Base-by-base conservation (phyloP, 2,329 filamentous ascomycete genomes). In the Truncatella angustata region DNA sequence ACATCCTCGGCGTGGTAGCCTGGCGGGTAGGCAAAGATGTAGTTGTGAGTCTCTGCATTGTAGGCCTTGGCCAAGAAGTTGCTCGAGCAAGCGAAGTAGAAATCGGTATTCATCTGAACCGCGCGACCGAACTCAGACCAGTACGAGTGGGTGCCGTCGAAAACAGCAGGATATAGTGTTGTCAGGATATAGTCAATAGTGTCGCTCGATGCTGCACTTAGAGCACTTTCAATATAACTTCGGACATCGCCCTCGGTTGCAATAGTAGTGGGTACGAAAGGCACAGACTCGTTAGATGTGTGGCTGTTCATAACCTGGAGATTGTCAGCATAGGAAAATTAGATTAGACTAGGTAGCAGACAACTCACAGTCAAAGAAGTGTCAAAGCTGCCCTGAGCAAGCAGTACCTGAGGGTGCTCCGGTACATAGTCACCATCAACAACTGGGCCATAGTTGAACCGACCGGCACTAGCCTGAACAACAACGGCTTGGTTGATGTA, bases 1-100 rank as follows among this genome's bases (percentile, higher is more conserved):
- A 80, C 57, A 56, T 84, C 81, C 45, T 71, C 63, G 20, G 73
- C 78, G 59, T 85, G 81, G 30, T 79, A 66, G 7, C 71, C 78
- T 0, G 80, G 79, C 0, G 75, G 74, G 1, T 80, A 70, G 24
- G 73, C 67, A 59, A 83, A 84, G 24, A 75, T 63, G 65, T 84
- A 84, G 2, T 70, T 69, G 61, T 77, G 77, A 0, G 76, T 76
- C 11, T 70, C 48, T 61, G 78, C 77, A 10, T 61, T 58, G 62
- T 67, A 75, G 7, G 74, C 79, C 2, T 64, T 66, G 51, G 72
- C 70, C 4, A 83, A 67, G 58, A 73, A 80, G 59, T 74, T 70
- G 14, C 78, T 74, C 58, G 79, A 80, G 71, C 81, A 84, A 32
- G 67, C 66, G 59, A 80, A 78, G 54, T 63, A 53, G 4, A 63